Evolutionary conservation across 2,329 filamentous ascomycete species (phyloP).

Genomic region (Tympanopsis confertula): DNA sequence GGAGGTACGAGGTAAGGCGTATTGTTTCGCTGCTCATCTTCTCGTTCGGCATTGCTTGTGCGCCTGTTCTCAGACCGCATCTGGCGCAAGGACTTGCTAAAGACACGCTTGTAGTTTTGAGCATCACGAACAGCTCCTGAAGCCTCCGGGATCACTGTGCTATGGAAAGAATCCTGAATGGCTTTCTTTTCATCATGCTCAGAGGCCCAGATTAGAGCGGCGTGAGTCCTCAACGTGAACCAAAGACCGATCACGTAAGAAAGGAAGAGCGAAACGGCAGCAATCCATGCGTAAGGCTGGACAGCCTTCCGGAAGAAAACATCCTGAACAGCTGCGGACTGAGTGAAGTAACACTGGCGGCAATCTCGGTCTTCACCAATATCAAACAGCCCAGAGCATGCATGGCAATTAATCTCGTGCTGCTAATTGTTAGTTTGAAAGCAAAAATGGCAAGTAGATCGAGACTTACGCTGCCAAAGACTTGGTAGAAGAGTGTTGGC

Average conservation of each 20-base stretch:
- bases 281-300: conserved; percentile 83
- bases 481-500: conserved; percentile 94
- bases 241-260: conserved; percentile 89
- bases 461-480: conserved; percentile 62
- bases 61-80: conserved; percentile 32
- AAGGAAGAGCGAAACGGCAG: conserved; percentile 73
- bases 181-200: conserved; percentile 69
- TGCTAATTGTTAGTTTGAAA: not conserved
- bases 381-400: conserved; percentile 38
- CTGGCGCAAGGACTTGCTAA: conserved; percentile 80
- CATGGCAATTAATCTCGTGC: conserved; percentile 81
- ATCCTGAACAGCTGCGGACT: conserved; percentile 72
- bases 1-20: conserved; percentile 17
- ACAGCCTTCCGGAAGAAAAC: conserved; percentile 85
- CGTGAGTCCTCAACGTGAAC: conserved; percentile 92
- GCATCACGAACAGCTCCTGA: conserved; percentile 71
- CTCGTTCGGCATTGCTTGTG: conserved; percentile 15
- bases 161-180: conserved; percentile 13
- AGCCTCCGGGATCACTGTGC: conserved; percentile 31
- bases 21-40: conserved; percentile 26
- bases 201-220: conserved; percentile 90
- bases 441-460: not conserved
- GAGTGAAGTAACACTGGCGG: conserved; percentile 85
- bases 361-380: conserved; percentile 53
- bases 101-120: conserved; percentile 81